A percentile compares a stretch with the other conserved stretches of the same genome.
Conservation (phyloP, 1,139 yeast genomes). For the Hanseniaspora sp. region DNA sequence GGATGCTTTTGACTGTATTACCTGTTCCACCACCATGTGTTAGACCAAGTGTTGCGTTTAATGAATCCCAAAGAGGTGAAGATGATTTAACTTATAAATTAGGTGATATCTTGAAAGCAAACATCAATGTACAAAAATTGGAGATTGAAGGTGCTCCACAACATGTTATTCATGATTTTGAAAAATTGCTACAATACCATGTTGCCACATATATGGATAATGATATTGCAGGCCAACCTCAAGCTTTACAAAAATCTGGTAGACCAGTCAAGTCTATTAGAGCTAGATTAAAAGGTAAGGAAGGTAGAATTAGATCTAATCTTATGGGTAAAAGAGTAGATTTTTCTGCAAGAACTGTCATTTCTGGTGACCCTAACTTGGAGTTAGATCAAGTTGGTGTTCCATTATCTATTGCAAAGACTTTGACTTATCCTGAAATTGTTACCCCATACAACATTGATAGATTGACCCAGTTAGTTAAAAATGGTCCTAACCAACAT, state of each 20-base stretch:
- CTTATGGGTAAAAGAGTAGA: slow-evolving; percentile 99
- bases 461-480: slow-evolving; percentile 77
- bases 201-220: slow-evolving; percentile 99
- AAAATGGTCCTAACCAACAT: slow-evolving; percentile 97
- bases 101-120: slow-evolving; percentile 94
- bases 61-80: slow-evolving; percentile 98
- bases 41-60: slow-evolving; percentile 94
- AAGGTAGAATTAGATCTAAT: slow-evolving; percentile 96
- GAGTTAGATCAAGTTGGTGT: slow-evolving; percentile 98
- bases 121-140: slow-evolving; percentile 85
- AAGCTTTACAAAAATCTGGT: slow-evolving; percentile 95
- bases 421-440: slow-evolving; percentile 90
- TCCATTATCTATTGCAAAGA: slow-evolving; percentile 90
- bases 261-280: slow-evolving; percentile 97
- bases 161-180: slow-evolving; percentile 93
- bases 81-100: slow-evolving; percentile 97
- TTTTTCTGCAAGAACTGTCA: slow-evolving; percentile 97
- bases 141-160: slow-evolving; percentile 99
- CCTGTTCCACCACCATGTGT: slow-evolving; percentile 99
- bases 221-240: slow-evolving; percentile 99
- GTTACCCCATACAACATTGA: slow-evolving; percentile 97
- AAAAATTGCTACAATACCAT: slow-evolving; percentile 87
- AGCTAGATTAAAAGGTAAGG: slow-evolving; percentile 98
- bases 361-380: slow-evolving; percentile 96
- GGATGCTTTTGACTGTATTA: slow-evolving; percentile 91